Percentiles rank a stretch among this genome's conserved stretches.
phyloP scores from a whole-genome alignment of 345 rosid species.

The Salix caprea region DNA sequence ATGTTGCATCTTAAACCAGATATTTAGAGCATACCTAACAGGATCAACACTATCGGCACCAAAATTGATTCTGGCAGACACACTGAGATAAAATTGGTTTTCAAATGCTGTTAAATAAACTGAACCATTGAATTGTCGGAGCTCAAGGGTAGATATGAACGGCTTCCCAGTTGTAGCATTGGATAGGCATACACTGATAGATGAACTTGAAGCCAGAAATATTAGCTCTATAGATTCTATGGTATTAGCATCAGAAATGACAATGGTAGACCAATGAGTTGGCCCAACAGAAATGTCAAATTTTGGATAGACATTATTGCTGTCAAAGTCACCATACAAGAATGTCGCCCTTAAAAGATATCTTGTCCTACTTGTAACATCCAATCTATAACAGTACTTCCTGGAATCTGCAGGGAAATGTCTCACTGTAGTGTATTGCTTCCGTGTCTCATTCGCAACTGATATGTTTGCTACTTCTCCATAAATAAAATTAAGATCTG shows the following conservation, averaged over 20 bases:
- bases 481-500: constrained; percentile 55
- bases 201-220: constrained; percentile 71
- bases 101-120: constrained; percentile 59
- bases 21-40: constrained; percentile 50
- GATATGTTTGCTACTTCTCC: constrained; percentile 69
- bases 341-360: constrained; percentile 94
- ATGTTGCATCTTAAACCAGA: constrained; percentile 13
- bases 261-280: constrained; percentile 89
- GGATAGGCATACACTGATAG: constrained; percentile 76
- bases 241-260: constrained; percentile 62
- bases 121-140: constrained; percentile 89
- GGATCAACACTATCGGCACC: constrained; percentile 85
- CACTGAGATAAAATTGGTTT: constrained; percentile 61
- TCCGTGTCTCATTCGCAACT: constrained; percentile 53
- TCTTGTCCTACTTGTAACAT: constrained; percentile 65
- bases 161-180: constrained; percentile 98
- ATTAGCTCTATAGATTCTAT: constrained; percentile 72
- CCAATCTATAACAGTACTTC: constrained; percentile 82
- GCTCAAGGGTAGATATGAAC: constrained; percentile 96
- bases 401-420: constrained; percentile 90
- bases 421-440: constrained; percentile 71
- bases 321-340: constrained; percentile 87
- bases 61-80: constrained; percentile 90
- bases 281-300: constrained; percentile 89
- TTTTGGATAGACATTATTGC: constrained; percentile 83